Conservation (phyloP, 495 filamentous ascomycete genomes). For the Corynascus novoguineensis region DNA sequence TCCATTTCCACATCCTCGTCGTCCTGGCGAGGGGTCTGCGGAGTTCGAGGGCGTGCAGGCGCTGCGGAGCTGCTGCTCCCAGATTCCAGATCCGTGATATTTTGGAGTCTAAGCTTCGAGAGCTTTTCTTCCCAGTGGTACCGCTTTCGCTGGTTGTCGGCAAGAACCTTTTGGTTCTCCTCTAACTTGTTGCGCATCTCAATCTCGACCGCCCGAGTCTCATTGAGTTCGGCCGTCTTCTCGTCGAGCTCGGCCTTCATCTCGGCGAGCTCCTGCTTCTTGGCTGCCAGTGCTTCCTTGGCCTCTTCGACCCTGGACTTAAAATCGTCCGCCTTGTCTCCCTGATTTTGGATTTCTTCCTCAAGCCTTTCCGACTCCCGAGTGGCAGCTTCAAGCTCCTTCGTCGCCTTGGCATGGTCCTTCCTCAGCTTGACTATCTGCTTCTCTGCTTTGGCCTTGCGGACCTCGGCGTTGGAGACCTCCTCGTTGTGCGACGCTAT, state of each 20-base stretch:
- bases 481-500: slow-evolving; percentile 74
- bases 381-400: slow-evolving; percentile 65
- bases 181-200: slow-evolving; percentile 98
- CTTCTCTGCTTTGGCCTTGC: slow-evolving; percentile 86
- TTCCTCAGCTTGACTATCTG: slow-evolving; percentile 82
- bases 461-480: slow-evolving; percentile 76
- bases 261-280: slow-evolving; percentile 71
- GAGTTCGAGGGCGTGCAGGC: neutral
- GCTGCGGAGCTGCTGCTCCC: slow-evolving; percentile 14
- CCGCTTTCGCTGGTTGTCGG: slow-evolving; percentile 79
- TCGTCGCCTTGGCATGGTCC: slow-evolving; percentile 63
- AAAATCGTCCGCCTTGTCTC: slow-evolving; percentile 63
- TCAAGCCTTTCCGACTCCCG: slow-evolving; percentile 70
- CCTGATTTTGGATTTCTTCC: slow-evolving; percentile 70
- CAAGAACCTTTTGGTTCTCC: slow-evolving; percentile 84
- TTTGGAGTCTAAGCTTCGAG: slow-evolving; percentile 70
- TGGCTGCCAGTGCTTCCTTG: slow-evolving; percentile 69
- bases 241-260: slow-evolving; percentile 83
- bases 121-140: slow-evolving; percentile 87
- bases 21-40: slow-evolving; percentile 11
- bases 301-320: slow-evolving; percentile 77
- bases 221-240: slow-evolving; percentile 81
- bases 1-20: slow-evolving; percentile 18
- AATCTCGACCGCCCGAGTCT: slow-evolving; percentile 83
- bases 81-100: slow-evolving; percentile 59